phyloP scores from a whole-genome alignment of 805 yeast genomes.

The Metschnikowia kofuensis region DNA sequence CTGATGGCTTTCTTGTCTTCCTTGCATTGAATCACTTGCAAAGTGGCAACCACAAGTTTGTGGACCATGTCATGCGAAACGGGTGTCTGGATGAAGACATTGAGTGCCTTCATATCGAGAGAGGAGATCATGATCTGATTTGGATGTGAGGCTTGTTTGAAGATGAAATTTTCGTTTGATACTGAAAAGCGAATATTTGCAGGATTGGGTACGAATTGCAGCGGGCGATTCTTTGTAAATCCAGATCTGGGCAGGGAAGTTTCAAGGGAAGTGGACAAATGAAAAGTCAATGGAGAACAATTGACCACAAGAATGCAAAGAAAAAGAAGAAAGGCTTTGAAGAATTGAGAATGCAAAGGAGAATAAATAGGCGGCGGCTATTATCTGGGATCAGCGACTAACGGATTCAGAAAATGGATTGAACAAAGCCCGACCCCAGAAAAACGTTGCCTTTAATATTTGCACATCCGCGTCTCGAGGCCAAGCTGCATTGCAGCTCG shows the following conservation, averaged over 20 bases:
- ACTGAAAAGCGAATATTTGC: not conserved
- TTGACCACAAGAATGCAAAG: not conserved
- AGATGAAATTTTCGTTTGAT: no score
- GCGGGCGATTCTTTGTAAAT: not conserved
- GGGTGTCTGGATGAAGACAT: slow-evolving; percentile 58
- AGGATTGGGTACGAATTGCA: not conserved
- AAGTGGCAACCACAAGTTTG: slow-evolving; percentile 60
- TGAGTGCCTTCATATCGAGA: slow-evolving; percentile 50
- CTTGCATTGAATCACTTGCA: slow-evolving; percentile 65
- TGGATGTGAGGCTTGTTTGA: not conserved
- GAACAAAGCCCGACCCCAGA: not conserved
- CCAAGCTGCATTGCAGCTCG: not conserved
- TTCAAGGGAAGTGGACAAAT: not conserved
- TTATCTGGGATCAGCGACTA: not conserved
- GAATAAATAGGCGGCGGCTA: not conserved
- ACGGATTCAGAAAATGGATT: not conserved
- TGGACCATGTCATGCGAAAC: slow-evolving; percentile 74
- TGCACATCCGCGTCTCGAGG: slow-evolving; percentile 1
- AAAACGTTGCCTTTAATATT: slow-evolving; percentile 4
- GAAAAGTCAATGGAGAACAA: not conserved
- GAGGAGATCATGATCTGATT: slow-evolving; percentile 18
- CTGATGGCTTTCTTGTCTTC: slow-evolving; percentile 30
- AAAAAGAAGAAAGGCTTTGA: not conserved
- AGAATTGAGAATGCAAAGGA: not conserved
- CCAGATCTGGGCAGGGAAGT: not conserved